These are phyloP conservation scores for Chlamydomonas reinhardtii DNA, from an alignment of 163 green algal genomes.

Conservation along the genomic window DNA sequence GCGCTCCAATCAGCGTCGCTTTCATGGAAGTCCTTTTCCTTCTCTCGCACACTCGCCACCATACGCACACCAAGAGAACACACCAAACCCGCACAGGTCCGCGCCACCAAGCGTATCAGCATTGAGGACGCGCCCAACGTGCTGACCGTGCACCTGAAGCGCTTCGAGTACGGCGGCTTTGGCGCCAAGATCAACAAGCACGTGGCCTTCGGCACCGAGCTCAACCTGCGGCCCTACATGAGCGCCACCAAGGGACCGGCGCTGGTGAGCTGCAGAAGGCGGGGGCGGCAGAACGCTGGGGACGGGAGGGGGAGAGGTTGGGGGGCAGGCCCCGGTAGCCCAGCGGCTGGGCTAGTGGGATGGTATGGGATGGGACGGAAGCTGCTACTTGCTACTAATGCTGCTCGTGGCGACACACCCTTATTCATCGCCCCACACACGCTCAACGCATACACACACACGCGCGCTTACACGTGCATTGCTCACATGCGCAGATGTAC, in stretches of 20 bases:
- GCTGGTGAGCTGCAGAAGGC: conserved; percentile 6
- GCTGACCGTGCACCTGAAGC: conserved; percentile 90
- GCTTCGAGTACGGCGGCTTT: conserved; percentile 86
- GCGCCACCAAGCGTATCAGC: conserved; percentile 80
- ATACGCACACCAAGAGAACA: too few species aligned
- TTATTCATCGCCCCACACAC: too few species aligned
- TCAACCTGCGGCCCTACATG: conserved; percentile 92
- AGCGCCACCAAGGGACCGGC: conserved; percentile 17
- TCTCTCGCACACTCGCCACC: too few species aligned
- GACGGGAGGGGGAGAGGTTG: not conserved
- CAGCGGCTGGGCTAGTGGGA: too few species aligned
- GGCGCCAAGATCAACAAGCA: conserved; percentile 86
- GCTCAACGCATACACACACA: not conserved
- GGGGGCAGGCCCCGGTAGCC: not conserved
- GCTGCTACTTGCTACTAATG: too few species aligned
- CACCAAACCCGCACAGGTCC: conserved; percentile 59
- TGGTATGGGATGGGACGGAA: too few species aligned
- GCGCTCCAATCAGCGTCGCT: too few species aligned
- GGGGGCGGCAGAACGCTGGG: too few species aligned
- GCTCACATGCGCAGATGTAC: conserved; percentile 76
- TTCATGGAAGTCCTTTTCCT: too few species aligned
- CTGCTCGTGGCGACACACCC: too few species aligned
- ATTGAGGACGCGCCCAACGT: conserved; percentile 81
- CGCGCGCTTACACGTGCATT: too few species aligned
- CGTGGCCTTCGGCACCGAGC: conserved; percentile 81